These are phyloP conservation scores for Uncinocarpus reesii DNA, from an alignment of 2,329 filamentous ascomycete species.

Conservation along the genomic window DNA sequence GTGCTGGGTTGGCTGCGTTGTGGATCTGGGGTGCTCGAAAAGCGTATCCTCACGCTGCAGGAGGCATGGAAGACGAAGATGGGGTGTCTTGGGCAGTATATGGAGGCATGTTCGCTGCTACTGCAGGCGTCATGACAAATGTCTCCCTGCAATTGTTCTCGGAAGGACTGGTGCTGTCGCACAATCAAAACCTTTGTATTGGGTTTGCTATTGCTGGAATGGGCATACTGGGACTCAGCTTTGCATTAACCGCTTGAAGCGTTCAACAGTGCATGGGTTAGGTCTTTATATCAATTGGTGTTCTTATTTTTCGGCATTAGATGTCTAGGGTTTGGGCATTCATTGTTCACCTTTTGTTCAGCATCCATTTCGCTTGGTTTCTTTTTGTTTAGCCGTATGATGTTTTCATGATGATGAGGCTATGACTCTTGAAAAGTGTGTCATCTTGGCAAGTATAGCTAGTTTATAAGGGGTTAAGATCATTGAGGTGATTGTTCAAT, in stretches of 20 bases:
- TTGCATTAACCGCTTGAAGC: constrained; percentile 59
- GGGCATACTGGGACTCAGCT: constrained; percentile 74
- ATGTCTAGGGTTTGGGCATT: background rate
- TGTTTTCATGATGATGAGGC: background rate
- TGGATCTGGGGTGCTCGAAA: constrained; percentile 68
- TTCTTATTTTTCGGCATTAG: background rate
- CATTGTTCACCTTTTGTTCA: background rate
- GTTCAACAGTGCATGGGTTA: background rate
- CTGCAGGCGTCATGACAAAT: constrained; percentile 89
- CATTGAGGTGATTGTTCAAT: background rate
- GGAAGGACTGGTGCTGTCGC: constrained; percentile 69
- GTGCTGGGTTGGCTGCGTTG: constrained; percentile 69
- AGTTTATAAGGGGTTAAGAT: no score
- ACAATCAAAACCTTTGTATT: constrained; percentile 30
- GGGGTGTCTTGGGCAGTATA: constrained; percentile 46
- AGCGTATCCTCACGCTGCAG: constrained; percentile 19
- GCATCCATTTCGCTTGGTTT: background rate
- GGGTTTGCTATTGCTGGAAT: constrained; percentile 49
- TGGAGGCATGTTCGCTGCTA: constrained; percentile 67
- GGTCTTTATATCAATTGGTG: no score
- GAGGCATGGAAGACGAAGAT: constrained; percentile 21
- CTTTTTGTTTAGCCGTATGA: background rate
- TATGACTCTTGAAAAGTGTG: background rate
- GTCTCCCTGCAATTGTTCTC: constrained; percentile 83
- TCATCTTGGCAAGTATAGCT: background rate